Percentiles rank a stretch among this genome's conserved stretches.
Evolutionary conservation across 345 rosid genomes (phyloP).

Genomic region (Aurinia saxatilis): DNA sequence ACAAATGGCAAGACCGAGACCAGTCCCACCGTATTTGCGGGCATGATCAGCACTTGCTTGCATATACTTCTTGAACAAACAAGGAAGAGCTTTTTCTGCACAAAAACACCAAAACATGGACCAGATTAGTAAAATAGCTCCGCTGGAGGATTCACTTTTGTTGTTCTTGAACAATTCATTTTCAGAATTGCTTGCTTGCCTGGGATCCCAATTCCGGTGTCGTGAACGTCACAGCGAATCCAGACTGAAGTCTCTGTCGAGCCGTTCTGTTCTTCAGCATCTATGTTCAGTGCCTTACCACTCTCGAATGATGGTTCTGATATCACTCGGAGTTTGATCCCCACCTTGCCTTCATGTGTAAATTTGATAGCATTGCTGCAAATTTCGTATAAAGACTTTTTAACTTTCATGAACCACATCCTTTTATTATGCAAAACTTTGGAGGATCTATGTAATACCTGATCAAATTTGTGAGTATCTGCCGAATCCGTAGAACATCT

Average conservation of each 20-base stretch:
- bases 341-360: constrained; percentile 90
- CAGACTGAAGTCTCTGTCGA: constrained; percentile 56
- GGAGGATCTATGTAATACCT: constrained; percentile 39
- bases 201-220: constrained; percentile 97
- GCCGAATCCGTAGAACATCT: constrained; percentile 92
- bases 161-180: not conserved
- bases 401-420: not conserved
- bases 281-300: constrained; percentile 29
- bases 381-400: not conserved
- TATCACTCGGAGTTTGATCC: constrained; percentile 65
- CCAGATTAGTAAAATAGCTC: not conserved
- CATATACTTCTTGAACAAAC: constrained; percentile 82
- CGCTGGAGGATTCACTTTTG: not conserved
- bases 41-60: constrained; percentile 95
- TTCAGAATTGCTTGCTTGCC: constrained; percentile 33
- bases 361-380: constrained; percentile 92
- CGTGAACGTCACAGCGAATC: constrained; percentile 84
- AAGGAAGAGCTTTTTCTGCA: constrained; percentile 84
- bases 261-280: constrained; percentile 31
- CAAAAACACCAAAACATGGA: constrained; percentile 6
- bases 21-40: constrained; percentile 96
- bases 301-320: constrained; percentile 52
- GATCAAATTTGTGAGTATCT: constrained; percentile 91
- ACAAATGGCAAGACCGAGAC: constrained; percentile 95
- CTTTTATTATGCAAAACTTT: not conserved